A percentile compares a stretch with the other conserved stretches of the same genome.
These are phyloP conservation scores for Balamuthia mandrillaris DNA, from an alignment of 208 protist genomes.

Conservation along the genomic window DNA sequence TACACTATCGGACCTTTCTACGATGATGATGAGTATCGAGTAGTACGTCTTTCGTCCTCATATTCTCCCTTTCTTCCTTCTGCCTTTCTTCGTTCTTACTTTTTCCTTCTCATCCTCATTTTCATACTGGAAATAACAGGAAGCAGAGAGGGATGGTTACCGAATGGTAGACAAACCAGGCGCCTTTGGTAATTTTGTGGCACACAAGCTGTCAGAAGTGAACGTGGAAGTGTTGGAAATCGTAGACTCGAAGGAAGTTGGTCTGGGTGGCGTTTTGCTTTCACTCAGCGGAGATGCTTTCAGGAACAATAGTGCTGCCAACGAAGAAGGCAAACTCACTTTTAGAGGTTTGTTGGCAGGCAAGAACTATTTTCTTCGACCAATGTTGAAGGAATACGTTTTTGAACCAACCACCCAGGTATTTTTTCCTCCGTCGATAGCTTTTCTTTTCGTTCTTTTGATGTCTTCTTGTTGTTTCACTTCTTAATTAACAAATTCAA, in stretches of 20 bases:
- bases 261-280: constrained; percentile 7
- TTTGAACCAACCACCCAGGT: neutral
- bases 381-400: constrained; percentile 36
- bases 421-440: too few species aligned
- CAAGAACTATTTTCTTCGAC: constrained; percentile 15
- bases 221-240: neutral
- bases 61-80: neutral
- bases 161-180: neutral
- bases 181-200: neutral
- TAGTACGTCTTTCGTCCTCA: neutral
- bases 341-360: constrained; percentile 6
- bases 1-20: constrained; percentile 19
- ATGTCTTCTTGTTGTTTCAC: neutral
- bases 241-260: neutral
- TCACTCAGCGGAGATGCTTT: constrained; percentile 22
- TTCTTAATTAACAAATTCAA: neutral
- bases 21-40: neutral
- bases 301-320: constrained; percentile 13
- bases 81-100: neutral
- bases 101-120: neutral
- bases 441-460: neutral
- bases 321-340: neutral
- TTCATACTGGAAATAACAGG: neutral
- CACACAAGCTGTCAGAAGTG: neutral
- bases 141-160: constrained; percentile 32